Base-by-base conservation (phyloP, 768 basidiomycete species). In the Fibroporia radiculosa region DNA sequence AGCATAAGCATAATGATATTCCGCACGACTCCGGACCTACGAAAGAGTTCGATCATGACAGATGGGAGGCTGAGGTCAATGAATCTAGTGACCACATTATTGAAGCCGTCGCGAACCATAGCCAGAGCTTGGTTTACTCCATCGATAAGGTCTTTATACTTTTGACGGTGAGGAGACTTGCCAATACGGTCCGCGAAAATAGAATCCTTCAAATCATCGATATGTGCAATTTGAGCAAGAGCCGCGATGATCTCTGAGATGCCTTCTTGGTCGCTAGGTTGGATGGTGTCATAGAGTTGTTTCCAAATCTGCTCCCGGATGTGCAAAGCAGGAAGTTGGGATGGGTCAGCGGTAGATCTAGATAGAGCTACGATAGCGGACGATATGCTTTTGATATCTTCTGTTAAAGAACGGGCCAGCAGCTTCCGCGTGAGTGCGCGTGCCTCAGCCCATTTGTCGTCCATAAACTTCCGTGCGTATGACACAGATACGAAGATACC, bases 1-100 rank as follows among this genome's bases (percentile, higher is more conserved):
- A 98, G 66, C 60, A 95, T 76, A 27, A 95, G 71, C 27, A 71
- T 60, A 47, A 83, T 75, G 34, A 84, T 62, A 36, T 80, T 66
- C 53, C 76, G 71, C 3, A 77, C 78, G 22, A 84, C 72, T 11
- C 71, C 77, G 1, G 75, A 70, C 6, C 63, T 67, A 36, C 64
- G 61, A 38, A 93, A 69, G 25, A 93, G 61, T 5, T 74, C 64
- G 37, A 77, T 64, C 14, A 80, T 65, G 31, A 69, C 61, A n/a
- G 65, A 54, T 6, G 77, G 72, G 25, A 71, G 65, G 51, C 71
- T 80, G 52, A 72, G 74, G 56, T 89, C 78, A 14, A 82, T 74
- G 55, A 82, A 81, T 25, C 73, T 72, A 10, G 79, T 78, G 40
- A 93, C 64, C 14, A 73, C 68, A 26, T 75, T 70, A 0, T 75